Base-by-base conservation (phyloP, 345 rosid species). In the Cardamine occulta region DNA sequence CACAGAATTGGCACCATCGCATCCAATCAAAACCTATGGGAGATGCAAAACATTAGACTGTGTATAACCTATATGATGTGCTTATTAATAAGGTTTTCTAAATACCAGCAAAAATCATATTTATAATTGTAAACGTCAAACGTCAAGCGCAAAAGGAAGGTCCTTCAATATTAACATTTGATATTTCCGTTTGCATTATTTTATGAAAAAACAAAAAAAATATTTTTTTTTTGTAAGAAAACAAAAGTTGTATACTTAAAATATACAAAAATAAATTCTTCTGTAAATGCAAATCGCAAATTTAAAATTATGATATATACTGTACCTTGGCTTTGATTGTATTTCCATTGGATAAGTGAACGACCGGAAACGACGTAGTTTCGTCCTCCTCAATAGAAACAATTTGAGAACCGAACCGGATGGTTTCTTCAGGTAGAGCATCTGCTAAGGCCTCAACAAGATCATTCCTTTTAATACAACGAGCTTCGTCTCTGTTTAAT, bases 1-100 rank as follows among this genome's bases (percentile, higher is more conserved):
- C 0, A 80, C 11, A 0, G 89, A 87, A 39, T 86, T 78, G 8
- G 79, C 81, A 31, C 95, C 90, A 18, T 89, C 95, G 8, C 90
- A 88, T 32, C 85, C 92, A 15, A 85, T 84, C 76, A 88, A 59
- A 56, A 79, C 74, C 82, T 84, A 59, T 24, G 14, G 3, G 49
- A 56, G 15, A 32, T 45, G 8, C 24, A 45, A 34, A 29, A 31
- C 10, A 32, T 57, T 66, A 55, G 18, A 55, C 57, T 55, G 65
- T 63, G 37, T 18, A 42, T 34, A 31, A 31, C 34, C 34, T 31
- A 31, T 31, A 19, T 19, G 34, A 31, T 31, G 0, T 31, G 34
- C 7, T 31, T 31, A 31, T 31, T 31, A 5, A 31, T 31, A 31
- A 31, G 34, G 34, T 29, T 29, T 29, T 29, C n/a, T n/a, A n/a